Conservation (phyloP, 2,329 filamentous ascomycete species). For the Cladosporium halotolerans region DNA sequence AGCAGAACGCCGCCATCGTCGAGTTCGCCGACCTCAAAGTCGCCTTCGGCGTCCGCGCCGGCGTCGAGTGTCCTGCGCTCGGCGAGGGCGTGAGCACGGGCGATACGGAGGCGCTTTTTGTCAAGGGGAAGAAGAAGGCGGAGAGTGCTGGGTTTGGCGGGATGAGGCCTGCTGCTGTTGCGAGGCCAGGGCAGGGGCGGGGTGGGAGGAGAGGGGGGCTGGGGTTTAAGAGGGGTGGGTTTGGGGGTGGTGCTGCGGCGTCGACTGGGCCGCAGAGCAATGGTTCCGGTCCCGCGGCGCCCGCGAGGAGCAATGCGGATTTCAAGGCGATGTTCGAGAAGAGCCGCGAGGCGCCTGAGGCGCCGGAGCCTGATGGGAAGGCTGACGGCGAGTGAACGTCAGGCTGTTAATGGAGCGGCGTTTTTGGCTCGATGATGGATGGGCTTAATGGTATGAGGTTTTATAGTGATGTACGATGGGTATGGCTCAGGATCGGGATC, state of each 20-base stretch:
- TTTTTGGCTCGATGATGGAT: too few relatives aligned
- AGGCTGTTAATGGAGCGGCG: too few relatives aligned
- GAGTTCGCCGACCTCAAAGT: constrained; percentile 67
- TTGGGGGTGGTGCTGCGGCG: constrained; percentile 18
- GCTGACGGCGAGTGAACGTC: too few relatives aligned
- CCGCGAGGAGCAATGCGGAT: constrained; percentile 51
- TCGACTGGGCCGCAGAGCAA: constrained; percentile 19
- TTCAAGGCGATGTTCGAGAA: constrained; percentile 50
- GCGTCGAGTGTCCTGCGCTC: constrained; percentile 34
- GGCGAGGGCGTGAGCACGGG: constrained; percentile 41
- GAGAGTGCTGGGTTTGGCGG: constrained; percentile 29
- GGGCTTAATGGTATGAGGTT: too few relatives aligned
- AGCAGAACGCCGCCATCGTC: constrained; percentile 77
- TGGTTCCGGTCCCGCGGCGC: constrained; percentile 24
- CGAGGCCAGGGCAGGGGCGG: constrained; percentile 40
- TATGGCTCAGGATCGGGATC: too few relatives aligned
- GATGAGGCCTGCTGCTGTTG: constrained; percentile 27
- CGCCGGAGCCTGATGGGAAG: neutral
- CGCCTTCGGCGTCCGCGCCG: constrained; percentile 63
- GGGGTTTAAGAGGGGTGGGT: constrained; percentile 41
- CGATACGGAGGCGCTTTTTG: constrained; percentile 47
- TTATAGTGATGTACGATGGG: too few relatives aligned
- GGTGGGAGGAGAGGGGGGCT: constrained; percentile 44
- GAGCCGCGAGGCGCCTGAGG: constrained; percentile 1
- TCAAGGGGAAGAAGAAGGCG: constrained; percentile 37